Evolutionary conservation across 2,329 filamentous ascomycete species (phyloP).

Genomic region (Aspergillus fischeri): DNA sequence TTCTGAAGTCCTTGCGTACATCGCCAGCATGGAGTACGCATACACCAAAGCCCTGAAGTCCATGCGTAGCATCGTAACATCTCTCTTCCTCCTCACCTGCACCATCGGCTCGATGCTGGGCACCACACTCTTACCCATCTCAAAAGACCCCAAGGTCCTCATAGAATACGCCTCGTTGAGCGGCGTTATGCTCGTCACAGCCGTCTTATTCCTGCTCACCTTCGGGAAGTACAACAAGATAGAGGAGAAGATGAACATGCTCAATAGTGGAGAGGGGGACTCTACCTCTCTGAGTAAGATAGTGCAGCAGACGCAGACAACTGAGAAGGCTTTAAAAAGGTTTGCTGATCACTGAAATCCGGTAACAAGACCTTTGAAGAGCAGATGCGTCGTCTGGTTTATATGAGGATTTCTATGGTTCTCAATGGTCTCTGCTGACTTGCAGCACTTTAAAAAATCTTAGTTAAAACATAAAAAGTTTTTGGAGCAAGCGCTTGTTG

Average conservation of each 20-base stretch:
- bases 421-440: not conserved
- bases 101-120: not conserved
- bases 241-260: not conserved
- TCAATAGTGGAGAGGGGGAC: not conserved
- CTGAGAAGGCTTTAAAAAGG: not conserved
- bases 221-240: not conserved
- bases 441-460: not conserved
- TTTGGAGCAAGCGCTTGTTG: not conserved
- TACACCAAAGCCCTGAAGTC: not conserved
- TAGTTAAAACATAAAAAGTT: not conserved
- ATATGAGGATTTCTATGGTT: not conserved
- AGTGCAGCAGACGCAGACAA: not conserved
- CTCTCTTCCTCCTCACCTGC: not conserved
- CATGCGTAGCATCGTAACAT: not conserved
- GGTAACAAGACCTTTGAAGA: not conserved
- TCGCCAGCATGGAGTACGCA: not conserved
- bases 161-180: not conserved
- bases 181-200: not conserved
- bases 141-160: not conserved
- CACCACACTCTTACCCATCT: not conserved
- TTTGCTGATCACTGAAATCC: not conserved
- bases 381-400: not conserved
- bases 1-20: not conserved
- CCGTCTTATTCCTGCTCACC: not conserved
- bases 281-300: not conserved